Conservation (phyloP, 129 eudicot genomes). For the Centrapalus pauciflorus region DNA sequence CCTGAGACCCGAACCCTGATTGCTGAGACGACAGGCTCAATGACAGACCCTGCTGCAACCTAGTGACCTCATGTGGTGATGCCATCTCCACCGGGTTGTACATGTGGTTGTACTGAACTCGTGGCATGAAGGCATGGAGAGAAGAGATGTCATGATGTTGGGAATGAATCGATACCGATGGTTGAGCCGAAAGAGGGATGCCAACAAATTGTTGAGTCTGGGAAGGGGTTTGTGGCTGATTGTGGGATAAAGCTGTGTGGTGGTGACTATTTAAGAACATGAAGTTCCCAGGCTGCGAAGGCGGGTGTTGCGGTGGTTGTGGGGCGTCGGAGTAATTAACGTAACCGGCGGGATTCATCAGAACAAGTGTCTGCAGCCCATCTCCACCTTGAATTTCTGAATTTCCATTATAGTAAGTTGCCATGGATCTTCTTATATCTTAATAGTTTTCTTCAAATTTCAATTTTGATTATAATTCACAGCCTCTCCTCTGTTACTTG, state of each 20-base stretch:
- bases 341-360: conserved; percentile 70
- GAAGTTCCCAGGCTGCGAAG: conserved; percentile 38
- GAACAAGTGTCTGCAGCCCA: conserved; percentile 65
- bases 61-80: conserved; percentile 44
- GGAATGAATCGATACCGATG: conserved; percentile 25
- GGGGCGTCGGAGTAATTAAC: conserved; percentile 51
- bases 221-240: conserved; percentile 37
- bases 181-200: conserved; percentile 48
- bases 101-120: conserved; percentile 58
- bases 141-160: conserved; percentile 61
- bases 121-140: conserved; percentile 47
- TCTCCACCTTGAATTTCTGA: conserved; percentile 67
- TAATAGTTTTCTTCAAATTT: not conserved
- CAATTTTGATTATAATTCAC: not conserved
- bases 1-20: conserved; percentile 37
- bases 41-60: conserved; percentile 74
- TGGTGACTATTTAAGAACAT: conserved; percentile 43
- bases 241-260: conserved; percentile 34
- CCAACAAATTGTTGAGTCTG: conserved; percentile 74
- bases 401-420: conserved; percentile 58
- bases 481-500: conserved; percentile 2
- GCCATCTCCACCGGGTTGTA: conserved; percentile 47
- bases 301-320: conserved; percentile 25
- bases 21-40: conserved; percentile 56
- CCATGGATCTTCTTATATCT: conserved; percentile 32